These are phyloP conservation scores for Eucalyptus melliodora DNA, from an alignment of 345 rosid species.

Conservation along the genomic window DNA sequence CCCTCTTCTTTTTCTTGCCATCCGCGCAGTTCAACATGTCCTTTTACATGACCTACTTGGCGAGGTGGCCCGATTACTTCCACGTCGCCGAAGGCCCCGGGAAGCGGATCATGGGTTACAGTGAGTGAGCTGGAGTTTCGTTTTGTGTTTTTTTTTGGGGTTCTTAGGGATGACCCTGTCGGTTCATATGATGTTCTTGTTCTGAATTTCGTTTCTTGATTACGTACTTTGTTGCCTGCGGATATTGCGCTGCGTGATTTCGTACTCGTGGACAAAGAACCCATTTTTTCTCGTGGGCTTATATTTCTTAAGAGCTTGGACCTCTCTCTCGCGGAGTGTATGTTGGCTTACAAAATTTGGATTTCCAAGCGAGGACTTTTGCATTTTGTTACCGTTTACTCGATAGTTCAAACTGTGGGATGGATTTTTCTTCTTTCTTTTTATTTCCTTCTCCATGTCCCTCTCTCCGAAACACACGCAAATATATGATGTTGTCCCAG, in stretches of 20 bases:
- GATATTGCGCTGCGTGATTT: background rate
- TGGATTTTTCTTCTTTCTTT: background rate
- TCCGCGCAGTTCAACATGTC: slow-evolving; percentile 80
- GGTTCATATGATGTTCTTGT: background rate
- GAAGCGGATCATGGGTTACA: slow-evolving; percentile 77
- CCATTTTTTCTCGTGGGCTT: background rate
- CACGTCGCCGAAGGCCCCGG: slow-evolving; percentile 89
- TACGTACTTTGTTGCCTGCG: background rate
- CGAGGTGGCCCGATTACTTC: slow-evolving; percentile 95
- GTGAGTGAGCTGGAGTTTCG: slow-evolving; percentile 15
- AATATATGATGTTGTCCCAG: background rate
- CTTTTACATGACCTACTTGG: slow-evolving; percentile 92
- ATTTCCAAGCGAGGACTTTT: background rate
- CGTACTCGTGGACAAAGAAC: fast-evolving
- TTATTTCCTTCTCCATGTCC: background rate
- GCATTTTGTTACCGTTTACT: background rate
- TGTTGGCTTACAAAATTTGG: background rate
- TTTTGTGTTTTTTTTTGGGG: background rate
- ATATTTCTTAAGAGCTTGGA: background rate
- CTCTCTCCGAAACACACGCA: background rate
- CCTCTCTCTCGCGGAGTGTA: background rate
- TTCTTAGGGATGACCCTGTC: background rate
- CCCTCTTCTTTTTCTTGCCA: background rate
- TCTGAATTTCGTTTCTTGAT: background rate
- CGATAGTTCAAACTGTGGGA: background rate